Evolutionary conservation across 306 rosid genomes (phyloP), one percentile per base, ranked within the genome.

Genomic region (Cicer cuneatum): DNA sequence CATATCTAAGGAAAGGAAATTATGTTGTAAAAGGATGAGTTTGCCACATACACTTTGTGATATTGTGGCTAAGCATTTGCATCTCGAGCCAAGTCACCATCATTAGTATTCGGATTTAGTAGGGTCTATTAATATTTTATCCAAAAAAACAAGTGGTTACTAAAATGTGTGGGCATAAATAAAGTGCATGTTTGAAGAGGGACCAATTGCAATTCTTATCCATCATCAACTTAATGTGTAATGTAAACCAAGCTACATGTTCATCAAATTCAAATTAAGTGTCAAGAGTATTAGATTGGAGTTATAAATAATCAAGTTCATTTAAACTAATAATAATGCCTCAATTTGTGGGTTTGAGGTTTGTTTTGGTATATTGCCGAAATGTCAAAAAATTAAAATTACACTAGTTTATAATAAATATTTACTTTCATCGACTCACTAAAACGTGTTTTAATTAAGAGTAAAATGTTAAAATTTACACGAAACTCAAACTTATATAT

Each of bases 21-120:
- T 9, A 39, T 40, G 49, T 40, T 41, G 37, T n/a, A 61, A 11
- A 58, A 41, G 85, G 81, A 71, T 70, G 81, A 81, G 78, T 70
- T 54, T 70, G 81, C 74, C 84, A 81, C 78, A 75, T 38, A 75
- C 11, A 75, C 64, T 40, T 35, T 29, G 58, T 24, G 69, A 16
- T 48, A 10, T 33, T 56, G 56, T 64, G 51, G 64, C 71, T 68
- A 62, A 60, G 46, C 81, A 45, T 5, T 52, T 45, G 42, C 35
- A 47, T 61, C 64, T 53, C 16, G 33, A 29, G 5, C 51, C 11
- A 7, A 61, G 48, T 75, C 84, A 75, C 16, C 78, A 66, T 72
- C 82, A 46, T 49, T 29, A 40, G 71, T 29, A 52, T 65, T 47
- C 62, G 48, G 71, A 66, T 65, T 73, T 66, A 51, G 85, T 64